Conservation (phyloP, 768 basidiomycete species). For the Hypsizygus marmoreus region DNA sequence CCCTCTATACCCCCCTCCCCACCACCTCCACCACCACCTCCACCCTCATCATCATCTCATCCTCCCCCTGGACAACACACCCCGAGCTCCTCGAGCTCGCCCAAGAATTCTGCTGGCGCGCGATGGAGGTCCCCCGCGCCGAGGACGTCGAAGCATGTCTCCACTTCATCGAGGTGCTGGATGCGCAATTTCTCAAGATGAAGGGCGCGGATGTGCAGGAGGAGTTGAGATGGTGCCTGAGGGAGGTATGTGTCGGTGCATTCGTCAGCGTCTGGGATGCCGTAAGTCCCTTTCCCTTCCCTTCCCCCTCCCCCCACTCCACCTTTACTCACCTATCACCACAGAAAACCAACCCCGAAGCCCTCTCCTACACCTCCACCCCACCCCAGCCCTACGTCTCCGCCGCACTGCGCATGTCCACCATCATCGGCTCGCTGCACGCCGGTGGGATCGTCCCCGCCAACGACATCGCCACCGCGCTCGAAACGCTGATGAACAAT, state of each 20-base stretch:
- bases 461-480: conserved; percentile 14
- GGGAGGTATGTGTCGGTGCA: conserved; percentile 18
- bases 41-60: conserved; percentile 13
- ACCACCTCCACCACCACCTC: no score
- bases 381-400: conserved; percentile 1
- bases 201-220: conserved; percentile 12
- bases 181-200: conserved; percentile 12
- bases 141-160: conserved; percentile 10
- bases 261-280: conserved; percentile 23
- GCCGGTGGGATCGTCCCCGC: conserved; percentile 10
- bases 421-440: conserved; percentile 15
- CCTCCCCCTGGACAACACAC: conserved; percentile 12
- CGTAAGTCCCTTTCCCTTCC: conserved; percentile 9
- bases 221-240: conserved; percentile 18
- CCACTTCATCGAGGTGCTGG: conserved; percentile 10
- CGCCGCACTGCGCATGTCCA: conserved; percentile 12
- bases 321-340: not conserved
- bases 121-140: conserved; percentile 8
- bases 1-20: conserved; percentile 5
- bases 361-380: conserved; percentile 13
- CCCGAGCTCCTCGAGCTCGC: conserved; percentile 18
- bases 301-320: not conserved
- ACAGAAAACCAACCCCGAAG: conserved; percentile 15
- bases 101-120: conserved; percentile 19
- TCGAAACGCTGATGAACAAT: conserved; percentile 15